Percentiles rank a stretch among this genome's conserved stretches.
Conservation (phyloP, 169 alveolate genomes). For the Ichthyophthirius multifiliis region DNA sequence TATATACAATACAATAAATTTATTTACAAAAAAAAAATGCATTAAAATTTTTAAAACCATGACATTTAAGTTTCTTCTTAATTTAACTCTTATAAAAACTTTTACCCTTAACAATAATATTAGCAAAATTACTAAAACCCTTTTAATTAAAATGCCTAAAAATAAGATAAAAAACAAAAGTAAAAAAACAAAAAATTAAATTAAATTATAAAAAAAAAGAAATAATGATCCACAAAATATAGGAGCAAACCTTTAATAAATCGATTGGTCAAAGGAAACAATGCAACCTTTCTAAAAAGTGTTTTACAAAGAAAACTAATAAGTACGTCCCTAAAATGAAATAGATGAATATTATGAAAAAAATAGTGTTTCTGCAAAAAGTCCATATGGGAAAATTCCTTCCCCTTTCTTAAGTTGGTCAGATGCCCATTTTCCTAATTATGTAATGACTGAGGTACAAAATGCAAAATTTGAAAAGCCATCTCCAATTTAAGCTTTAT, state of each 20-base stretch:
- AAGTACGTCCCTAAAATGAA: background rate
- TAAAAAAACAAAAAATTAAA: background rate
- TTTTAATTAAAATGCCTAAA: too few relatives aligned
- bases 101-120: too few relatives aligned
- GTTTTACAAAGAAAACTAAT: background rate
- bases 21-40: too few relatives aligned
- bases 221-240: too few relatives aligned
- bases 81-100: too few relatives aligned
- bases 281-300: background rate
- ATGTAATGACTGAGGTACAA: constrained; percentile 9
- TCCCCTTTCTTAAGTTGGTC: constrained; percentile 26
- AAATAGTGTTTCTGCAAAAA: background rate
- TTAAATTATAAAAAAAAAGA: too few relatives aligned
- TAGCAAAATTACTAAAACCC: too few relatives aligned
- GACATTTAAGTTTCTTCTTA: too few relatives aligned
- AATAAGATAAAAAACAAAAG: background rate
- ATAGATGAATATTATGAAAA: background rate
- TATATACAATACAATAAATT: too few relatives aligned
- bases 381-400: constrained; percentile 16
- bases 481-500: constrained; percentile 70
- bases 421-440: constrained; percentile 21
- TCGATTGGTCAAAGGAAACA: constrained; percentile 5
- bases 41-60: too few relatives aligned
- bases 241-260: background rate
- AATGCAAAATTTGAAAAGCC: constrained; percentile 48